Conservation (phyloP, 2,329 filamentous ascomycete genomes). For the Pseudocercospora musae region DNA sequence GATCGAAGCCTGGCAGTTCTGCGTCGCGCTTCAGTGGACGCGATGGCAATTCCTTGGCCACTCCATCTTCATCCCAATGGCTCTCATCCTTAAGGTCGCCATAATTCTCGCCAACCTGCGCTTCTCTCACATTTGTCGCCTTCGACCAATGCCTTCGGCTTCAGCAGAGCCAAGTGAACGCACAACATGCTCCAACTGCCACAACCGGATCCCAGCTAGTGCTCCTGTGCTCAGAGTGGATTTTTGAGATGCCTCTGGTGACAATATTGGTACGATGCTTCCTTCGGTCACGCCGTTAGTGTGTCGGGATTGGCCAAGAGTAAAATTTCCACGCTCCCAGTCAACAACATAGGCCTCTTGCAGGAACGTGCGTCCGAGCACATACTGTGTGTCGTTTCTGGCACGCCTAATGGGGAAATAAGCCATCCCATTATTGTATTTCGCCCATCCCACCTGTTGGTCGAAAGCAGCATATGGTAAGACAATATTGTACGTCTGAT, state of each 20-base stretch:
- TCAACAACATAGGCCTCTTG: slow-evolving; percentile 31
- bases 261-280: slow-evolving; percentile 6
- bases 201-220: neutral
- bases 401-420: slow-evolving; percentile 32
- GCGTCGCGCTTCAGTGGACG: too few relatives aligned
- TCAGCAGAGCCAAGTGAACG: too few relatives aligned
- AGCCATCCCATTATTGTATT: slow-evolving; percentile 3
- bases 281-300: slow-evolving; percentile 6
- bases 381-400: slow-evolving; percentile 26
- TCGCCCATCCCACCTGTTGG: slow-evolving; percentile 23
- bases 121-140: too few relatives aligned
- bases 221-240: neutral
- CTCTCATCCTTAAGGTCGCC: too few relatives aligned
- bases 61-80: too few relatives aligned
- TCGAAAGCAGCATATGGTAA: slow-evolving; percentile 35
- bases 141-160: too few relatives aligned
- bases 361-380: slow-evolving; percentile 31
- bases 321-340: slow-evolving; percentile 19
- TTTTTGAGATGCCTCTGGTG: neutral
- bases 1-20: too few relatives aligned
- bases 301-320: slow-evolving; percentile 12
- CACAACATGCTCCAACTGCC: neutral
- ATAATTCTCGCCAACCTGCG: too few relatives aligned
- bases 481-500: slow-evolving; percentile 22
- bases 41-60: too few relatives aligned